Conservation (phyloP, 2,329 filamentous ascomycete genomes). For the Graphium sp. region DNA sequence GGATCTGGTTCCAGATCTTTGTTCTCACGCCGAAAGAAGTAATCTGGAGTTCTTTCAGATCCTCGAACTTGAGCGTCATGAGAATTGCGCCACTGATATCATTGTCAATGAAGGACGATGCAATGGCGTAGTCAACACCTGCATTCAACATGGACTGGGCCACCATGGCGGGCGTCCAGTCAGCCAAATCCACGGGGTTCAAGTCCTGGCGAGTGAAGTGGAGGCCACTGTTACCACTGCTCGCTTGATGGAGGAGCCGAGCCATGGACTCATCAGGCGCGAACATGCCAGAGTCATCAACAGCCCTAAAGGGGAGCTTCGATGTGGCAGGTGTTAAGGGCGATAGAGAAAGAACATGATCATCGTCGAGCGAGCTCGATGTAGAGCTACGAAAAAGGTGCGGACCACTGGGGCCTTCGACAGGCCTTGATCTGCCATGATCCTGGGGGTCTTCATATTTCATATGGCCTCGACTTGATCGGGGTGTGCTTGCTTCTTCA, state of each 20-base stretch:
- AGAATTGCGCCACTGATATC: constrained; percentile 83
- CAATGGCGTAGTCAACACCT: constrained; percentile 59
- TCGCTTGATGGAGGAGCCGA: constrained; percentile 7
- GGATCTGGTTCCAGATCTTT: constrained; percentile 66
- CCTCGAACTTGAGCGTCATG: constrained; percentile 82
- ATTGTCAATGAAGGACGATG: constrained; percentile 77
- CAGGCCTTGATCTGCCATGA: constrained; percentile 32
- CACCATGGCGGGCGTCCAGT: constrained; percentile 62
- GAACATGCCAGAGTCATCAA: constrained; percentile 7
- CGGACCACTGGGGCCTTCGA: constrained; percentile 69
- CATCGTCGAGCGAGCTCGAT: constrained; percentile 30
- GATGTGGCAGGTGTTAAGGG: constrained; percentile 41
- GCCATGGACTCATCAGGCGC: constrained; percentile 3
- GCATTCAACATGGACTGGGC: constrained; percentile 75
- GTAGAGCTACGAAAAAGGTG: constrained; percentile 68
- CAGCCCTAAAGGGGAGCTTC: constrained; percentile 1
- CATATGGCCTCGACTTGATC: constrained; percentile 42
- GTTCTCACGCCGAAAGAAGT: constrained; percentile 68
- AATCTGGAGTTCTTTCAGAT: constrained; percentile 67
- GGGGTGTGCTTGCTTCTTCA: constrained; percentile 68
- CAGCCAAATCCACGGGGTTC: constrained; percentile 39
- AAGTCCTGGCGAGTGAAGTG: constrained; percentile 39
- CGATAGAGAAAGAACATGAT: constrained; percentile 49
- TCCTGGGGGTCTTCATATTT: constrained; percentile 1
- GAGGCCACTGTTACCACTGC: constrained; percentile 30